A percentile compares a stretch with the other conserved stretches of the same genome.
Evolutionary conservation across 371 early-diverging fungal genomes (phyloP).

Genomic region (Apophysomyces elegans): DNA sequence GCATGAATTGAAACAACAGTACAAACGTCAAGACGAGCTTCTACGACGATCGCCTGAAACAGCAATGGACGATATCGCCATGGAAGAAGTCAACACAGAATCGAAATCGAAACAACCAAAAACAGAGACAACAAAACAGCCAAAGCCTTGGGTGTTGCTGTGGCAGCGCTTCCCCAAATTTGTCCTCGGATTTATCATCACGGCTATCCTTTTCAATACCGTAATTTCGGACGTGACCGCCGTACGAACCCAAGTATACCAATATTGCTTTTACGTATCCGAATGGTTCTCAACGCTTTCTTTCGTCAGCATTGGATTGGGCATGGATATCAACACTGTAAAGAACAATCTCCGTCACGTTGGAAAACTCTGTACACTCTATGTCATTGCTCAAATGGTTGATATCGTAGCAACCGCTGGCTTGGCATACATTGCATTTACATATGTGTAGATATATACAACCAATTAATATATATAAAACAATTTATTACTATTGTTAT

Average conservation of each 20-base stretch:
- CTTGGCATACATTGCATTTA: slow-evolving; percentile 62
- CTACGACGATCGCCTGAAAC: slow-evolving; percentile 13
- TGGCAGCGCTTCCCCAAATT: slow-evolving; percentile 71
- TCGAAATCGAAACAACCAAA: slow-evolving; percentile 14
- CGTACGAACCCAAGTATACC: slow-evolving; percentile 42
- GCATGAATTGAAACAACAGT: slow-evolving; percentile 48
- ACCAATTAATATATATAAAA: neutral
- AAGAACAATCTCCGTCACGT: slow-evolving; percentile 54
- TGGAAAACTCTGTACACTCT: slow-evolving; percentile 56
- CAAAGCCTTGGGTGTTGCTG: slow-evolving; percentile 35
- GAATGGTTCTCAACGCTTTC: slow-evolving; percentile 69
- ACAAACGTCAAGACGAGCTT: slow-evolving; percentile 24
- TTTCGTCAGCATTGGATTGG: slow-evolving; percentile 66
- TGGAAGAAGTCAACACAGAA: slow-evolving; percentile 9
- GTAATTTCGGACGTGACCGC: slow-evolving; percentile 41
- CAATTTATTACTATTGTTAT: too few species aligned
- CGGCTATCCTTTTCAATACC: slow-evolving; percentile 64
- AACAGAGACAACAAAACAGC: slow-evolving; percentile 19
- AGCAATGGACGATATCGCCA: slow-evolving; percentile 4
- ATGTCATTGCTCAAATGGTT: slow-evolving; percentile 60
- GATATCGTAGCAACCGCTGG: slow-evolving; percentile 60
- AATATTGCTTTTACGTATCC: slow-evolving; percentile 62
- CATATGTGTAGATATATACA: slow-evolving; percentile 23
- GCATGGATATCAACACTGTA: slow-evolving; percentile 58
- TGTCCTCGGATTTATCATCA: slow-evolving; percentile 63